Conservation (phyloP, 108 stramenopile genomes). For the Asterionellopsis glacialis region DNA sequence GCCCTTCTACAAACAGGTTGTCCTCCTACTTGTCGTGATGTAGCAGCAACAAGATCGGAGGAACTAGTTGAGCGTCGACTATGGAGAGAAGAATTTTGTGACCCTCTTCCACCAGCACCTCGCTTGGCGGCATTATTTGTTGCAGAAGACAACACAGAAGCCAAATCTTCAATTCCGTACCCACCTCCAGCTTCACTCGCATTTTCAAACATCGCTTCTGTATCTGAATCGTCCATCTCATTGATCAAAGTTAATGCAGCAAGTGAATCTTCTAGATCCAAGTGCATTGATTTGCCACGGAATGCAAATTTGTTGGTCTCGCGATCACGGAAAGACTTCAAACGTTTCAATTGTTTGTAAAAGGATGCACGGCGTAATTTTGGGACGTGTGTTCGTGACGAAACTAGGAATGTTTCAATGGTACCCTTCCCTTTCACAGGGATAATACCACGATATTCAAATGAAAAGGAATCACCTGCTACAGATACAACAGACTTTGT, state of each 20-base stretch:
- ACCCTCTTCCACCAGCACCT: too few relatives aligned
- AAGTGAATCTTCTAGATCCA: too few relatives aligned
- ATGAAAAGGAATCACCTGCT: neutral
- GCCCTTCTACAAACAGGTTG: too few relatives aligned
- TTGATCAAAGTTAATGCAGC: too few relatives aligned
- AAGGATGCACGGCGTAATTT: neutral
- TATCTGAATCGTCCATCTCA: too few relatives aligned
- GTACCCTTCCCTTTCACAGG: slow-evolving; percentile 10
- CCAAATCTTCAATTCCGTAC: neutral
- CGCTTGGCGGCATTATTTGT: too few relatives aligned
- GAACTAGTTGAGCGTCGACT: too few relatives aligned
- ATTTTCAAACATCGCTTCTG: neutral
- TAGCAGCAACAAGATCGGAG: too few relatives aligned
- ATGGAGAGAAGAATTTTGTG: too few relatives aligned
- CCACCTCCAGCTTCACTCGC: neutral
- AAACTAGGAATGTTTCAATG: slow-evolving; percentile 2
- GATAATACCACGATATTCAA: neutral
- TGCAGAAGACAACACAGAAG: too few relatives aligned
- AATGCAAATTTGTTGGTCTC: neutral
- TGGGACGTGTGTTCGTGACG: neutral
- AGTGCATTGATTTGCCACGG: neutral
- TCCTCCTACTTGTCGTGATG: too few relatives aligned
- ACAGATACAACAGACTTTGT: neutral
- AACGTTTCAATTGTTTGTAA: slow-evolving; percentile 1
- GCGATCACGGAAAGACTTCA: neutral